A percentile compares a stretch with the other conserved stretches of the same genome.
Conservation (phyloP, 2,329 filamentous ascomycete species). For the Penicillium sp. region DNA sequence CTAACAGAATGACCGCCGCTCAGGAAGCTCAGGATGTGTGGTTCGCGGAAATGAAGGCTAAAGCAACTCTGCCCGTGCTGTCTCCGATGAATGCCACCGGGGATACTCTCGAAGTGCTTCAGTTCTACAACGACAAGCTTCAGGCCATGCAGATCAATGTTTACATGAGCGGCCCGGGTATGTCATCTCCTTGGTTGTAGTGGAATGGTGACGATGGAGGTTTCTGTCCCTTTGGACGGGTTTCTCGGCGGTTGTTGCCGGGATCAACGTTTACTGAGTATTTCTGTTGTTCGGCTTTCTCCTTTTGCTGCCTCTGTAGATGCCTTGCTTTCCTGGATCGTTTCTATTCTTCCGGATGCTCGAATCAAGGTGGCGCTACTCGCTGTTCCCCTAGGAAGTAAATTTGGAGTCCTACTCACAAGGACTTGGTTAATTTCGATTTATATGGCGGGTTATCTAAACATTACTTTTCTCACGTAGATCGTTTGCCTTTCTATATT, state of each 20-base stretch:
- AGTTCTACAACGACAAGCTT: constrained; percentile 8
- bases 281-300: no score
- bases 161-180: constrained; percentile 8
- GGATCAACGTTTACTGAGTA: no score
- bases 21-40: constrained; percentile 10
- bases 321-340: no score
- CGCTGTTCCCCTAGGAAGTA: neutral
- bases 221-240: no score
- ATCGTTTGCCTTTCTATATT: neutral
- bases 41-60: neutral
- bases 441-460: neutral
- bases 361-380: no score
- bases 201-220: no score
- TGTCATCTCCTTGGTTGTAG: constrained; percentile 8
- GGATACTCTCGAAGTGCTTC: constrained; percentile 9
- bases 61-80: neutral
- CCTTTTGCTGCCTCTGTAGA: no score
- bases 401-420: neutral
- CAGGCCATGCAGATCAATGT: constrained; percentile 12
- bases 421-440: neutral
- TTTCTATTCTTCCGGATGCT: no score
- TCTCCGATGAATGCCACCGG: constrained; percentile 3
- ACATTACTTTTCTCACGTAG: neutral
- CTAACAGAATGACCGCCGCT: constrained; percentile 2
- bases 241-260: no score